These are phyloP conservation scores for Bacterosira constricta DNA, from an alignment of 108 stramenopile species.

Conservation along the genomic window DNA sequence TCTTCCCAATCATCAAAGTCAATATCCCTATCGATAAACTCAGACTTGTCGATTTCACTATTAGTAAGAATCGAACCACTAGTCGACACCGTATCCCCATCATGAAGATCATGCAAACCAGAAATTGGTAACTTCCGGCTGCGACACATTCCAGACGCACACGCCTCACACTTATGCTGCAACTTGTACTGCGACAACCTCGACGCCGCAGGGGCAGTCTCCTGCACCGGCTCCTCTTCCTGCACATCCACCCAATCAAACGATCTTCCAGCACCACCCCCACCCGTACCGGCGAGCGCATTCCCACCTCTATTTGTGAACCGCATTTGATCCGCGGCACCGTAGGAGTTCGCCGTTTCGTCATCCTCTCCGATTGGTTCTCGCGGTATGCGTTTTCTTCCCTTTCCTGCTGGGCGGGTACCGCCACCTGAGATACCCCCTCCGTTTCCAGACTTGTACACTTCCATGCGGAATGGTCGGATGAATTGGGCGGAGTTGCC, in stretches of 20 bases:
- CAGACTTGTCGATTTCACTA: slow-evolving; percentile 38
- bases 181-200: background rate
- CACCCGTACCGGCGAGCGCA: background rate
- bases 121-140: slow-evolving; percentile 34
- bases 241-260: slow-evolving; percentile 29
- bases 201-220: background rate
- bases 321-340: slow-evolving; percentile 18
- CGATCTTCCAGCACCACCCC: background rate
- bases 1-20: slow-evolving; percentile 49
- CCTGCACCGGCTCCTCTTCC: background rate
- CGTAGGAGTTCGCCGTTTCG: background rate
- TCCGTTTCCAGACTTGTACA: slow-evolving; percentile 11
- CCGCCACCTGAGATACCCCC: slow-evolving; percentile 35
- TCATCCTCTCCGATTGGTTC: slow-evolving; percentile 36
- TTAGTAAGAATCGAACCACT: slow-evolving; percentile 39
- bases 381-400: slow-evolving; percentile 33
- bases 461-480: slow-evolving; percentile 43
- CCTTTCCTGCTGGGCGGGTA: slow-evolving; percentile 23
- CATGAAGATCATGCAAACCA: slow-evolving; percentile 36
- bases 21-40: slow-evolving; percentile 42
- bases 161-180: slow-evolving; percentile 41
- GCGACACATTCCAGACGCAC: slow-evolving; percentile 36
- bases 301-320: slow-evolving; percentile 13
- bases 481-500: slow-evolving; percentile 18
- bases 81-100: slow-evolving; percentile 49